These are phyloP conservation scores for Xylaria cubensis DNA, from an alignment of 495 filamentous ascomycete species.

Conservation along the genomic window DNA sequence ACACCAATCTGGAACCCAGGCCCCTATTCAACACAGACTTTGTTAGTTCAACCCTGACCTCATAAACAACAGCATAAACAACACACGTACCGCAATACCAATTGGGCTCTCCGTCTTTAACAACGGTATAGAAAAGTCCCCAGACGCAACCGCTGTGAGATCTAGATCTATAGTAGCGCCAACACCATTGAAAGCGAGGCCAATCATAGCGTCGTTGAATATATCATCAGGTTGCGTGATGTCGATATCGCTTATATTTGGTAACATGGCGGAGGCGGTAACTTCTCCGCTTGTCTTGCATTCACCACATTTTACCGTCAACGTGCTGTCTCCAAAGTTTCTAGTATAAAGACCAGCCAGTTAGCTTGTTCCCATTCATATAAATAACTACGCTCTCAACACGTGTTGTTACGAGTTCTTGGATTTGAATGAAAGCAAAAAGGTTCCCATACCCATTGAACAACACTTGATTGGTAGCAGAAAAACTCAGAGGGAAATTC, in stretches of 20 bases:
- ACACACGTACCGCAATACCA: constrained; percentile 33
- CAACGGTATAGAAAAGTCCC: constrained; percentile 33
- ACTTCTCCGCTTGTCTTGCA: constrained; percentile 36
- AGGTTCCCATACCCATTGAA: constrained; percentile 30
- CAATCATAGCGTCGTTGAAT: constrained; percentile 34
- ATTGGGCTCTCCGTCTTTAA: constrained; percentile 33
- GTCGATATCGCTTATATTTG: constrained; percentile 32
- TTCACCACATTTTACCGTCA: constrained; percentile 29
- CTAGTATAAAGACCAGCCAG: background rate
- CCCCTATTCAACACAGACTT: constrained; percentile 23
- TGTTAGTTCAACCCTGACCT: background rate
- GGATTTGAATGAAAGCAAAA: background rate
- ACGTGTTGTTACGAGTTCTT: background rate
- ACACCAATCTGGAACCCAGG: constrained; percentile 40
- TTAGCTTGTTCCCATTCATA: background rate
- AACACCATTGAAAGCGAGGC: constrained; percentile 36
- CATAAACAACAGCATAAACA: background rate
- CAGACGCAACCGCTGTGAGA: constrained; percentile 21
- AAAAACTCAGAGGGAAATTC: constrained; percentile 33
- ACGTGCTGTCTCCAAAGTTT: constrained; percentile 6
- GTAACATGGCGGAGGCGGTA: constrained; percentile 33
- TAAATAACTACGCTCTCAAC: too few relatives aligned
- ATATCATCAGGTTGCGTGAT: constrained; percentile 31
- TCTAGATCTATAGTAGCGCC: constrained; percentile 33
- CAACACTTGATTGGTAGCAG: constrained; percentile 28